Conservation (phyloP, 768 basidiomycete genomes). For the Amanita pseudoporphyria region DNA sequence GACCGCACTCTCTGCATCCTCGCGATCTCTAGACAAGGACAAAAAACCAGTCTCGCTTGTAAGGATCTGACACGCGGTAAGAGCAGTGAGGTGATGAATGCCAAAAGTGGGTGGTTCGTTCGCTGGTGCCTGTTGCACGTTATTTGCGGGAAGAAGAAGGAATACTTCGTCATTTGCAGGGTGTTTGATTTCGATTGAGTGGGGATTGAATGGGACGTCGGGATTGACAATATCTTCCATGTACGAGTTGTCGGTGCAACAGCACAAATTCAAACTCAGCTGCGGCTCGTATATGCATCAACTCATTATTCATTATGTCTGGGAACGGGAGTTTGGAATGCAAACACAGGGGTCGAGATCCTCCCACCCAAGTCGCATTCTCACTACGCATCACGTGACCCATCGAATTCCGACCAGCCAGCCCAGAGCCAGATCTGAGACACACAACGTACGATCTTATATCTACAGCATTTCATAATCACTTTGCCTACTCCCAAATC, state of each 20-base stretch:
- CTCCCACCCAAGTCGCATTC: too few relatives aligned
- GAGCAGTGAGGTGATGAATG: too few relatives aligned
- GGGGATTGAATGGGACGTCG: background rate
- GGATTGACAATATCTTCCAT: background rate
- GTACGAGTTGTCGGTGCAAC: background rate
- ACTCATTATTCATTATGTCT: too few relatives aligned
- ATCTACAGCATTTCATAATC: background rate
- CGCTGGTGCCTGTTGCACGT: too few relatives aligned
- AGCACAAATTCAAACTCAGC: background rate
- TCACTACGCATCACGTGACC: too few relatives aligned
- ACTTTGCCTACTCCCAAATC: constrained; percentile 2
- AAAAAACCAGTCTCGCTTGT: background rate
- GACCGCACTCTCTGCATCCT: background rate
- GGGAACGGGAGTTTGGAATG: too few relatives aligned
- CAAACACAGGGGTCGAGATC: too few relatives aligned
- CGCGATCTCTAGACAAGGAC: background rate
- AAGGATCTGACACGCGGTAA: background rate
- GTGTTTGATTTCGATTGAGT: background rate
- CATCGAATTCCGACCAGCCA: background rate
- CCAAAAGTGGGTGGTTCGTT: too few relatives aligned
- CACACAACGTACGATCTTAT: constrained; percentile 9
- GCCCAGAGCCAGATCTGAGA: constrained; percentile 17
- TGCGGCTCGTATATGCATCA: too few relatives aligned
- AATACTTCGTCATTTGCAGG: background rate
- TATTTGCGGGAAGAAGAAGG: background rate